Evolutionary conservation across 768 basidiomycete genomes (phyloP).

Genomic region (Cubamyces lactineus): DNA sequence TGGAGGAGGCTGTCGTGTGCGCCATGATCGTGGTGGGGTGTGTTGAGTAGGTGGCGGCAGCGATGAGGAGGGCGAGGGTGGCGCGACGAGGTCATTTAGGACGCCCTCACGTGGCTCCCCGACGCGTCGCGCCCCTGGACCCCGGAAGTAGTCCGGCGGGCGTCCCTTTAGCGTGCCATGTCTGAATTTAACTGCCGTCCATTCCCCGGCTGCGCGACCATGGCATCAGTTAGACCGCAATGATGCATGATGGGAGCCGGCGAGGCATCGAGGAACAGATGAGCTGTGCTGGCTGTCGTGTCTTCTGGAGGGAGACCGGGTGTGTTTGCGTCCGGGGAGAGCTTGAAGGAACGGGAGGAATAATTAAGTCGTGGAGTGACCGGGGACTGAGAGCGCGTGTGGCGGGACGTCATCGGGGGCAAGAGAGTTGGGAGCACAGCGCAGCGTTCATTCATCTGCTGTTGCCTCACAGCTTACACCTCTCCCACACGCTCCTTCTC

Average conservation of each 20-base stretch:
- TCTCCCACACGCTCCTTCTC: slow-evolving; percentile 20
- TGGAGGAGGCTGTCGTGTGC: background rate
- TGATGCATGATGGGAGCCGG: too few species aligned
- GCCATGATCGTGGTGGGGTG: slow-evolving; percentile 6
- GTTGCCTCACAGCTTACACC: slow-evolving; percentile 9
- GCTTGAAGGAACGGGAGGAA: background rate
- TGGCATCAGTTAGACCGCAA: background rate
- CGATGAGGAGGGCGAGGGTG: background rate
- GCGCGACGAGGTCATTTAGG: slow-evolving; percentile 3
- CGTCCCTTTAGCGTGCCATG: slow-evolving; percentile 3
- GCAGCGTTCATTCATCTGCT: slow-evolving; percentile 23
- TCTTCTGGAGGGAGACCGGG: background rate
- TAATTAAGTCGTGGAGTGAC: background rate
- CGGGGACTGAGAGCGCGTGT: slow-evolving; percentile 1
- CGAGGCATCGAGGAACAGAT: background rate
- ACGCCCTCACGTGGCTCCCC: slow-evolving; percentile 23
- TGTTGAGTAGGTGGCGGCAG: slow-evolving; percentile 22
- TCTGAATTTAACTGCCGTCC: slow-evolving; percentile 2
- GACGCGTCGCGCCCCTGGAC: slow-evolving; percentile 24
- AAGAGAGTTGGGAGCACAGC: background rate
- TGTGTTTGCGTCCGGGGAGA: background rate
- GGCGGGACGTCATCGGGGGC: slow-evolving; percentile 23
- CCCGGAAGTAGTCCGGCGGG: slow-evolving; percentile 13
- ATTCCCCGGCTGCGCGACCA: slow-evolving; percentile 6
- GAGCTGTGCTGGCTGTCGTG: background rate